Evolutionary conservation across 2,329 filamentous ascomycete genomes (phyloP).

Genomic region (Microdochium trichocladiopsis): DNA sequence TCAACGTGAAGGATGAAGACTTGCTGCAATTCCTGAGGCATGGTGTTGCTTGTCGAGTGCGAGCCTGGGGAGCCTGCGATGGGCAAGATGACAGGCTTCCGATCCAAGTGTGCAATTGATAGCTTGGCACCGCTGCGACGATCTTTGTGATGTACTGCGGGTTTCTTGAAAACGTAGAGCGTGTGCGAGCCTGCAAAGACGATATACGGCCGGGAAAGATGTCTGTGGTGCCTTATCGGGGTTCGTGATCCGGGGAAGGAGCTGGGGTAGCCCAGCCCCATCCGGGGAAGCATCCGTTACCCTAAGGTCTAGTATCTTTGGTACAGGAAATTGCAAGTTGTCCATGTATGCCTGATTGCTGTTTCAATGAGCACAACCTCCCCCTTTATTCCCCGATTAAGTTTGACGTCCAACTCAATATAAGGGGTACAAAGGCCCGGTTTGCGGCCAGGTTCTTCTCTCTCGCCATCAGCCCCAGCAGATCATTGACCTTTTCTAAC

Average conservation of each 20-base stretch:
- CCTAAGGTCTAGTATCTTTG: neutral
- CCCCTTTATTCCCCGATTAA: neutral
- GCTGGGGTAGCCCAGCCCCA: neutral
- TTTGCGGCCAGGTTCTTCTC: too few species aligned
- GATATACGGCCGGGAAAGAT: too few species aligned
- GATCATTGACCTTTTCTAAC: too few species aligned
- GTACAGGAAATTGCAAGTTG: too few species aligned
- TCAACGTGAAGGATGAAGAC: conserved; percentile 1
- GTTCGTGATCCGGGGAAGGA: neutral
- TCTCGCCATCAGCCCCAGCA: too few species aligned
- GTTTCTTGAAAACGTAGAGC: neutral
- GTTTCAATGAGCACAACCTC: neutral
- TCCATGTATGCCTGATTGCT: neutral
- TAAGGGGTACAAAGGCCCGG: too few species aligned
- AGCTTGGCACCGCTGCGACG: too few species aligned
- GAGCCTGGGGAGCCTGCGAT: too few species aligned
- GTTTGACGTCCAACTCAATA: neutral
- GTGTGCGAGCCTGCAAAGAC: too few species aligned
- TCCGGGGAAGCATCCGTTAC: neutral
- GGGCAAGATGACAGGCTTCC: neutral
- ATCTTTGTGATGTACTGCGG: too few species aligned
- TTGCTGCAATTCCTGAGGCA: neutral
- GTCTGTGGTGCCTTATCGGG: too few species aligned
- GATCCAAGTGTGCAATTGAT: neutral
- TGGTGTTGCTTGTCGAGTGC: neutral